Conservation (phyloP, 75 land plant genomes). For the Pinus taeda region DNA sequence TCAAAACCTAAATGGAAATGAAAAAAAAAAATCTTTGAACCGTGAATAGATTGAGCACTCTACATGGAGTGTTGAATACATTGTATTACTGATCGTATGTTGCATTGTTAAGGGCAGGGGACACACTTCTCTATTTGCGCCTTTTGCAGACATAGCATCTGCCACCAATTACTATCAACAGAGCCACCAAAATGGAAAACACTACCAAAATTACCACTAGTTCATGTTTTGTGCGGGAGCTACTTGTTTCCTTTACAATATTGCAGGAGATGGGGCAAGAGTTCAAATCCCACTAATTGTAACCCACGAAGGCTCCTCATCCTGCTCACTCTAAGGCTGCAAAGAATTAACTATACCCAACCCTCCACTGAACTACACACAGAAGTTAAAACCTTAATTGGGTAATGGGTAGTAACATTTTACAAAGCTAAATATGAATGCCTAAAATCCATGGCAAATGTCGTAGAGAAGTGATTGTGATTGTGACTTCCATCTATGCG, state of each 20-base stretch:
- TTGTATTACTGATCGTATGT: not conserved
- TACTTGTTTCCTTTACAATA: not conserved
- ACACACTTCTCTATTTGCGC: not conserved
- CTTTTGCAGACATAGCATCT: conserved; percentile 4
- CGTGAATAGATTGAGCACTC: no score
- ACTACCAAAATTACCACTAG: not conserved
- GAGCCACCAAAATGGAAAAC: not conserved
- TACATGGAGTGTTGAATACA: not conserved
- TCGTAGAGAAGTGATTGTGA: no score
- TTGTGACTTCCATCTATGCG: no score
- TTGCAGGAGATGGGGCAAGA: not conserved
- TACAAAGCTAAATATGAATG: no score
- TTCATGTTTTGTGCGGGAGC: not conserved
- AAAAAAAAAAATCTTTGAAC: no score
- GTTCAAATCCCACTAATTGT: not conserved
- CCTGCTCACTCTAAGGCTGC: not conserved
- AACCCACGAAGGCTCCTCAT: no score
- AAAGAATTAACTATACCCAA: no score
- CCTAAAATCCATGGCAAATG: no score
- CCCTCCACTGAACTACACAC: no score
- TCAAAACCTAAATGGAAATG: no score
- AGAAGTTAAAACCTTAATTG: not conserved
- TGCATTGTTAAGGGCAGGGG: not conserved
- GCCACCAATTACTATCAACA: conserved; percentile 1
- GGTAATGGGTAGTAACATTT: no score